phyloP scores from a whole-genome alignment of 345 rosid species.

The Excoecaria agallocha region DNA sequence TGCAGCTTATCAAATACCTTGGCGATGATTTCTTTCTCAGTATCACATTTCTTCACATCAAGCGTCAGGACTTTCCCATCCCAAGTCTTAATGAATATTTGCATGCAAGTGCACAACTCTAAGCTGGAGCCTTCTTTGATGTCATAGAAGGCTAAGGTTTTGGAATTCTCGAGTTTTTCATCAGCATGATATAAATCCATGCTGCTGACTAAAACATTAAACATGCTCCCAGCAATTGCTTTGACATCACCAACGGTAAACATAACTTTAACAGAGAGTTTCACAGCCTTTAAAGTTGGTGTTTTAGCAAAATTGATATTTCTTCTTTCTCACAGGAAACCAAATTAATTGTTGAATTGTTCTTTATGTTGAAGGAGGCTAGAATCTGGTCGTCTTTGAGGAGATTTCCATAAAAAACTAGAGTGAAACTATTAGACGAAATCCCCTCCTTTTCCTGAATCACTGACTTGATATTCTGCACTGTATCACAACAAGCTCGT shows the following conservation, averaged over 20 bases:
- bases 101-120: slow-evolving; percentile 14
- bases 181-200: slow-evolving; percentile 19
- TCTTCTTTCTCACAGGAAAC: slow-evolving; percentile 24
- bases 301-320: slow-evolving; percentile 26
- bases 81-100: slow-evolving; percentile 34
- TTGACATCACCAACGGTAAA: slow-evolving; percentile 31
- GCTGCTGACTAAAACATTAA: neutral
- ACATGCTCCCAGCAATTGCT: slow-evolving; percentile 22
- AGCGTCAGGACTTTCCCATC: slow-evolving; percentile 35
- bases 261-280: slow-evolving; percentile 26
- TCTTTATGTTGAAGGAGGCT: slow-evolving; percentile 22
- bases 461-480: slow-evolving; percentile 24
- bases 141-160: slow-evolving; percentile 32
- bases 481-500: slow-evolving; percentile 18
- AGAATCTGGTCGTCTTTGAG: slow-evolving; percentile 33
- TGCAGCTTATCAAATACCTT: slow-evolving; percentile 19
- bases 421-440: slow-evolving; percentile 19
- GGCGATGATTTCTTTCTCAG: slow-evolving; percentile 20
- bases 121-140: slow-evolving; percentile 30
- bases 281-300: slow-evolving; percentile 16
- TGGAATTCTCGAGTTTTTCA: slow-evolving; percentile 28
- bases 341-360: slow-evolving; percentile 26
- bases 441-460: slow-evolving; percentile 32
- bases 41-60: slow-evolving; percentile 20
- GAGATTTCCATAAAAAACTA: slow-evolving; percentile 26